Conservation (phyloP, 129 eudicot species). For the Chrysanthemum seticuspe region DNA sequence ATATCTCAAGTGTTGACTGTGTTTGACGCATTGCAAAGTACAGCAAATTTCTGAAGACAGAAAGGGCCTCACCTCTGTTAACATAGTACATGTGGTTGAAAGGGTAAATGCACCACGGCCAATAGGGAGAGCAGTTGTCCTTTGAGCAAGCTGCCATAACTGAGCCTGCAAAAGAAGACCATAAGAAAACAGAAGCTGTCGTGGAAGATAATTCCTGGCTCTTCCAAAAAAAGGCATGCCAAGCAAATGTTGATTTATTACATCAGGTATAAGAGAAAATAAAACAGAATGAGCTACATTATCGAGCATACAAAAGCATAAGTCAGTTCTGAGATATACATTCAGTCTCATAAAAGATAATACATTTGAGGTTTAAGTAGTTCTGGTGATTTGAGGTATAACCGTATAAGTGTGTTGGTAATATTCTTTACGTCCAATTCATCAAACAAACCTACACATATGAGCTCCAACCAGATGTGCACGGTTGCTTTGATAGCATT, state of each 20-base stretch:
- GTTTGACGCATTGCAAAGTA: slow-evolving; percentile 4
- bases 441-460: slow-evolving; percentile 5
- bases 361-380: slow-evolving; percentile 1
- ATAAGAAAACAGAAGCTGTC: slow-evolving; percentile 23
- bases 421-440: slow-evolving; percentile 13
- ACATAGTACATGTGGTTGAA: slow-evolving; percentile 83
- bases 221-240: slow-evolving; percentile 1
- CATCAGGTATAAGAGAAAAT: background rate
- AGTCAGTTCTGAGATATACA: background rate
- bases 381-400: background rate
- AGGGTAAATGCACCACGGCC: slow-evolving; percentile 99
- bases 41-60: slow-evolving; percentile 2
- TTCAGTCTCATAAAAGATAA: slow-evolving; percentile 16
- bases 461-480: slow-evolving; percentile 8
- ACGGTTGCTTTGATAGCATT: slow-evolving; percentile 3
- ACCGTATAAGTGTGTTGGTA: background rate
- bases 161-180: slow-evolving; percentile 58
- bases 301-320: background rate
- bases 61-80: slow-evolving; percentile 70
- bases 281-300: background rate
- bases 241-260: background rate
- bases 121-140: slow-evolving; percentile 93
- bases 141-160: slow-evolving; percentile 98
- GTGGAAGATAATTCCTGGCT: background rate
- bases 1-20: slow-evolving; percentile 15